Percentiles rank a stretch among this genome's conserved stretches.
Evolutionary conservation across 345 rosid species (phyloP).

Genomic region (Syzygium grande): DNA sequence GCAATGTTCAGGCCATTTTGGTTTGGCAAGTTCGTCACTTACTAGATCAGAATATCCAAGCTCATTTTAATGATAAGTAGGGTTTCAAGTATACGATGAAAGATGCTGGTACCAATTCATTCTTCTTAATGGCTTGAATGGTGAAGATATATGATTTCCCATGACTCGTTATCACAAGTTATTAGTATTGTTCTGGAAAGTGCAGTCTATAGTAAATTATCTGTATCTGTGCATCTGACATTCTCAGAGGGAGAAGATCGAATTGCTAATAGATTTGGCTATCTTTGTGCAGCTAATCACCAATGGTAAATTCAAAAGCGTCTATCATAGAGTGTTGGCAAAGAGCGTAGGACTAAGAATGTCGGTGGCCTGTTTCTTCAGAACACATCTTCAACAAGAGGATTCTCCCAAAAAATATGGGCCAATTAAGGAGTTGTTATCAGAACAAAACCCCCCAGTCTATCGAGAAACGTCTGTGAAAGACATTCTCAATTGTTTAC

Average conservation of each 20-base stretch:
- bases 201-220: background rate
- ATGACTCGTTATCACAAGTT: background rate
- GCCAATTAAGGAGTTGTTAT: conserved; percentile 20
- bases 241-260: background rate
- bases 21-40: background rate
- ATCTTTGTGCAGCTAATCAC: conserved; percentile 14
- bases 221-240: background rate
- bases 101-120: background rate
- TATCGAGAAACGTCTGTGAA: conserved; percentile 14
- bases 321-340: conserved; percentile 15
- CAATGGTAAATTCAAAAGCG: conserved; percentile 22
- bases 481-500: conserved; percentile 1
- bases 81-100: background rate
- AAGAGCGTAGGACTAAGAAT: conserved; percentile 11
- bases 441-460: conserved; percentile 20
- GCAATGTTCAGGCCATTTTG: background rate
- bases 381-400: background rate
- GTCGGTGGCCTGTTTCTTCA: conserved; percentile 17
- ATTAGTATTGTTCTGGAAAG: background rate
- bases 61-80: background rate
- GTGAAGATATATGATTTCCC: background rate
- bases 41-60: background rate
- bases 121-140: background rate
- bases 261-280: background rate
- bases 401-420: conserved; percentile 3